These are phyloP conservation scores for Venturia effusa DNA, from an alignment of 2,329 filamentous ascomycete genomes.

Conservation along the genomic window DNA sequence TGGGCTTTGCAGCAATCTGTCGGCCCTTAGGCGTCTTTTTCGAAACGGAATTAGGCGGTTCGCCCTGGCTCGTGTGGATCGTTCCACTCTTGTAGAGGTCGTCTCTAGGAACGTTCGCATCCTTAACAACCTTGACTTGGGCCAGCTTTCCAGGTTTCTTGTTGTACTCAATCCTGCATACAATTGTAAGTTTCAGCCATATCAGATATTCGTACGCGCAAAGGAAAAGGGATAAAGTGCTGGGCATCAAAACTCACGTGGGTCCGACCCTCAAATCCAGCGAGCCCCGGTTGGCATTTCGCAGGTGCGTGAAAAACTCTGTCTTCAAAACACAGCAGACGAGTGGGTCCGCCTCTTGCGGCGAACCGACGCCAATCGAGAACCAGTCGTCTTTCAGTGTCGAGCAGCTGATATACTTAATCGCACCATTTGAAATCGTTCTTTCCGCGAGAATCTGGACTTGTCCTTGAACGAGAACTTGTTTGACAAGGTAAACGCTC, in stretches of 20 bases:
- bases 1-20: constrained; percentile 75
- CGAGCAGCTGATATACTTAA: constrained; percentile 78
- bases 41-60: constrained; percentile 72
- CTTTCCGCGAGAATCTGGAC: constrained; percentile 72
- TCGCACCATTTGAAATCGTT: constrained; percentile 70
- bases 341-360: constrained; percentile 86
- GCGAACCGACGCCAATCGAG: constrained; percentile 77
- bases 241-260: constrained; percentile 30
- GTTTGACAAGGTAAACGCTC: constrained; percentile 82
- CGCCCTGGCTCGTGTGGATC: constrained; percentile 76
- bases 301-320: constrained; percentile 89
- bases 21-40: constrained; percentile 79
- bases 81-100: constrained; percentile 92
- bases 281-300: constrained; percentile 65
- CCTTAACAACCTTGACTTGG: constrained; percentile 79
- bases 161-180: constrained; percentile 68
- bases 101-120: constrained; percentile 57
- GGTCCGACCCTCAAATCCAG: constrained; percentile 77
- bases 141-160: constrained; percentile 96
- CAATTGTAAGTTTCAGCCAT: constrained; percentile 10
- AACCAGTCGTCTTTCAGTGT: constrained; percentile 93
- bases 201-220: constrained; percentile 17
- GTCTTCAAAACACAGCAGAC: constrained; percentile 93
- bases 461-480: constrained; percentile 71
- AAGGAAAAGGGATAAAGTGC: neutral